These are phyloP conservation scores for Tuber microsphaerosporum DNA, from an alignment of 495 filamentous ascomycete species.

Conservation along the genomic window DNA sequence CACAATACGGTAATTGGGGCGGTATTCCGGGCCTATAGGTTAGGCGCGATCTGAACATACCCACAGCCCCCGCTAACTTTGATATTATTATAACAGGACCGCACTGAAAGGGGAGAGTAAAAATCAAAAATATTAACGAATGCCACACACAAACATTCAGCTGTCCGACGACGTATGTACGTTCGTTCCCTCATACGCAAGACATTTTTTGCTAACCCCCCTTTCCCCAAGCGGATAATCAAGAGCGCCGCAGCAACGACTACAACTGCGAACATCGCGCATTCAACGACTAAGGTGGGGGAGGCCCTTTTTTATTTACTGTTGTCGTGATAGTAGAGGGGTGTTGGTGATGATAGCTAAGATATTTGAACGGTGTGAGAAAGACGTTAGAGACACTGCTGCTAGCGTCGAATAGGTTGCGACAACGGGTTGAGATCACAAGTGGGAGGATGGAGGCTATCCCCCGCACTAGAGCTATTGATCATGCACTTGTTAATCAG, in stretches of 20 bases:
- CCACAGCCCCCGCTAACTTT: not conserved
- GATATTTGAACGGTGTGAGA: not conserved
- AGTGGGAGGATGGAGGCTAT: constrained; percentile 28
- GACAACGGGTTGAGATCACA: constrained; percentile 30
- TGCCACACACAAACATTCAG: constrained; percentile 31
- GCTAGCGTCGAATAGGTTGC: constrained; percentile 35
- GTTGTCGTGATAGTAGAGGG: not conserved
- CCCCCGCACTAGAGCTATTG: constrained; percentile 36
- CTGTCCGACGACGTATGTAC: constrained; percentile 25
- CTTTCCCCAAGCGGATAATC: constrained; percentile 15
- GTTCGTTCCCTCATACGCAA: not conserved
- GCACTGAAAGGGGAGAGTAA: not conserved
- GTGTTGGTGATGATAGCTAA: constrained; percentile 1
- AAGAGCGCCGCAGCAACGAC: constrained; percentile 22
- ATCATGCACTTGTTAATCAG: constrained; percentile 36
- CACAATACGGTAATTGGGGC: not conserved
- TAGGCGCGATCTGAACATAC: not conserved
- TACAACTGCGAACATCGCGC: constrained; percentile 18
- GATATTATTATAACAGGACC: not conserved
- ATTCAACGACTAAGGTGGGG: constrained; percentile 26
- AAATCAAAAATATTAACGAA: constrained; percentile 13
- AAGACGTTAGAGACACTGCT: constrained; percentile 28
- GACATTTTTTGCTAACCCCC: not conserved
- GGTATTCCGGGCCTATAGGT: not conserved
- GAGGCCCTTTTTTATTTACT: not conserved